These are phyloP conservation scores for Metschnikowia reukaufii DNA, from an alignment of 805 yeast genomes.

Conservation along the genomic window DNA sequence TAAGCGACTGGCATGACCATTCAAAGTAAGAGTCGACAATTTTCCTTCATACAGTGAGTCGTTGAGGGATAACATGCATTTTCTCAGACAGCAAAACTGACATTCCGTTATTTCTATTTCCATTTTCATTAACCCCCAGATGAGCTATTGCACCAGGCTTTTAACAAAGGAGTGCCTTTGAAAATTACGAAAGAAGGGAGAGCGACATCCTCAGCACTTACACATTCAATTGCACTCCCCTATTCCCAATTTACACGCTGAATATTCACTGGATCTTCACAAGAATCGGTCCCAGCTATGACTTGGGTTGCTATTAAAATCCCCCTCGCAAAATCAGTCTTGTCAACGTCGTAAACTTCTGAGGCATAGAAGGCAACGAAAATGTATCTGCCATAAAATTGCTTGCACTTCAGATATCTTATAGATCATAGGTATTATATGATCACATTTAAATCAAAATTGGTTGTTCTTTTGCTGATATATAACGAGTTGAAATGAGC, in stretches of 20 bases:
- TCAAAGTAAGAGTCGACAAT: neutral
- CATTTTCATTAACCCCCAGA: neutral
- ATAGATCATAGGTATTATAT: too few species aligned
- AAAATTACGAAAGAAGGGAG: neutral
- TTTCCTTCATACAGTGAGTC: neutral
- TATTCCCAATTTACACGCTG: neutral
- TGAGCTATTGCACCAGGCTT: neutral
- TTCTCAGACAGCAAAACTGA: neutral
- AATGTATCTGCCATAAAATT: too few species aligned
- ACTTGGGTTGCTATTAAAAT: neutral
- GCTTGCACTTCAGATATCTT: too few species aligned
- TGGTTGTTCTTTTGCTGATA: neutral
- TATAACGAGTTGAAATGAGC: too few species aligned
- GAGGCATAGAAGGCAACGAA: too few species aligned
- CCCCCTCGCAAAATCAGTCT: slow-evolving; percentile 2
- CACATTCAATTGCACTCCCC: neutral
- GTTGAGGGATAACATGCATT: neutral
- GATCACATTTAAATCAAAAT: neutral
- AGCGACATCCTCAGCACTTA: neutral
- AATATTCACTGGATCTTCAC: neutral
- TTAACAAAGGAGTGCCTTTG: neutral
- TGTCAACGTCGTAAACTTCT: slow-evolving; percentile 3
- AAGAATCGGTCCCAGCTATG: neutral
- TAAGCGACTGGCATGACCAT: neutral
- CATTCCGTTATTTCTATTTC: neutral